Evolutionary conservation across 2,329 filamentous ascomycete genomes (phyloP), one percentile per base, ranked within the genome.

Genomic region (Hyphodiscus sp.): DNA sequence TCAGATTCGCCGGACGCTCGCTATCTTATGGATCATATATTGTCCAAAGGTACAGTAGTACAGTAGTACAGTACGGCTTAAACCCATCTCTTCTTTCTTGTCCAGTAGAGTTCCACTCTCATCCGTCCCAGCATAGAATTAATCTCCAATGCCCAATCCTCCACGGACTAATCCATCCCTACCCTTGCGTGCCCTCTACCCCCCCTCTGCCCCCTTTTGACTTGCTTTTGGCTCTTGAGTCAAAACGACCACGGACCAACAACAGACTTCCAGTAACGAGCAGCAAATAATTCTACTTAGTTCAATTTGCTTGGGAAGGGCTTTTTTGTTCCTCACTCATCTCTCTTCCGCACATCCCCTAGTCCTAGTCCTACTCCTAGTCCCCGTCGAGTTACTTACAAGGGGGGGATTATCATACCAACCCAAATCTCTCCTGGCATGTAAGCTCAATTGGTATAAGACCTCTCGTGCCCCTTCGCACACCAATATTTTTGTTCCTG

Each of bases 391-490:
- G 54, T 58, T 55, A 51, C 38, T 59, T 48, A 46, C 33, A 38
- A 38, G 33, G 33, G 33, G 11, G 54, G 55, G 53, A 58, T 60
- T 55, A 58, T 51, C 59, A 57, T 58, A 54, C 45, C 47, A 49
- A 23, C 57, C 52, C 51, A 47, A 43, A 30, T 53, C 51, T 55
- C 55, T 49, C 48, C 51, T 60, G 57, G 60, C 59, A 62, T 64
- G 61, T 56, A 61, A n/a, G 57, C 64, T 56, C 57, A 53, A 49
- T 53, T 62, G 57, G 58, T 65, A 65, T 66, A 65, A 66, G 63
- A 66, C 55, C 63, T 49, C 50, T 26, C 46, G 41, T 53, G 59
- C 62, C 63, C 64, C 61, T 63, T 62, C 58, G 47, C 56, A 59
- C 49, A 49, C 45, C 53, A 45, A 54, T 54, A 58, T 49, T 58